phyloP scores from a whole-genome alignment of 768 basidiomycete species.

The Phylloporus sp. region DNA sequence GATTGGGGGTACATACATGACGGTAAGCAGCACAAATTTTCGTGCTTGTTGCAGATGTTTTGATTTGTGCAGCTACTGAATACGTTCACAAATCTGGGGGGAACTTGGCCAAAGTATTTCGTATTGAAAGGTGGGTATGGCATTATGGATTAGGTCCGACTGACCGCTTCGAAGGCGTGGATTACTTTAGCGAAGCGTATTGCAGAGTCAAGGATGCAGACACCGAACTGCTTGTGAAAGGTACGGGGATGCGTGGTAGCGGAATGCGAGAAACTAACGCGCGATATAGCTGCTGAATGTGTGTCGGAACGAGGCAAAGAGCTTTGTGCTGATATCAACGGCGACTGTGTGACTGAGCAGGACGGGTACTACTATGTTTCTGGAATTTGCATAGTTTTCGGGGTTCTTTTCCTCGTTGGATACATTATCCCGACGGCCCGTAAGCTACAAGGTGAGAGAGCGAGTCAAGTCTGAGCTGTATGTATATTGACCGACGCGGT shows the following conservation, averaged over 20 bases:
- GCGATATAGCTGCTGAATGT: conserved; percentile 68
- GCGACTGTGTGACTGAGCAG: conserved; percentile 73
- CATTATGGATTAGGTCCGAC: not conserved
- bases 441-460: conserved; percentile 72
- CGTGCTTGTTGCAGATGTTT: conserved; percentile 1
- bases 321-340: conserved; percentile 67
- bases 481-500: conserved; percentile 1
- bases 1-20: conserved; percentile 99
- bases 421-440: conserved; percentile 84
- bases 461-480: not conserved
- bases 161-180: conserved; percentile 56
- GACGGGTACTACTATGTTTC: conserved; percentile 93
- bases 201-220: conserved; percentile 67
- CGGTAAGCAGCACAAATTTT: conserved; percentile 46
- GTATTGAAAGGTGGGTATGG: conserved; percentile 70
- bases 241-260: conserved; percentile 31
- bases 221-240: conserved; percentile 47
- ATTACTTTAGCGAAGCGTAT: conserved; percentile 78
- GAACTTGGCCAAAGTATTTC: conserved; percentile 97
- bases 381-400: conserved; percentile 70
- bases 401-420: conserved; percentile 63
- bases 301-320: conserved; percentile 88
- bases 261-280: conserved; percentile 7
- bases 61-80: conserved; percentile 66
- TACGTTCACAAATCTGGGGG: conserved; percentile 94